These are phyloP conservation scores for Colletotrichum sp. DNA, from an alignment of 2,329 filamentous ascomycete genomes.

Conservation along the genomic window DNA sequence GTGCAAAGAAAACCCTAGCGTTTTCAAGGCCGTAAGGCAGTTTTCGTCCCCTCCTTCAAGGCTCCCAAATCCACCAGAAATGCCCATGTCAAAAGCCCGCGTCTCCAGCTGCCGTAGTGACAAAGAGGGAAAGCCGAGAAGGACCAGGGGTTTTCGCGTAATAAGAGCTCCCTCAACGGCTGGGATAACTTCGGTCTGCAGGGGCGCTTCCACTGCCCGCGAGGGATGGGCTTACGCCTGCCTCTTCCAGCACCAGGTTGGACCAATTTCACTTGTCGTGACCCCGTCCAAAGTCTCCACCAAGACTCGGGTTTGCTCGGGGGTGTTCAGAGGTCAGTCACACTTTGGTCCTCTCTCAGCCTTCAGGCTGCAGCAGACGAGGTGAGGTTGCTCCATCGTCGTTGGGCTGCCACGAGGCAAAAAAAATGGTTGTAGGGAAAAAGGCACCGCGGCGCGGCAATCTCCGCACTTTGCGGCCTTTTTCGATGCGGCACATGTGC, in stretches of 20 bases:
- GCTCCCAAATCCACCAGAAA: neutral
- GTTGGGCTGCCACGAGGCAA: constrained; percentile 16
- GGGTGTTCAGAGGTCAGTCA: neutral
- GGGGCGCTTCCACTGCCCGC: neutral
- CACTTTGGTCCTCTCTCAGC: neutral
- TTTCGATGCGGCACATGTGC: neutral
- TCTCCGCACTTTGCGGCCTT: neutral
- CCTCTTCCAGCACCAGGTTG: neutral
- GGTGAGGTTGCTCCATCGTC: neutral
- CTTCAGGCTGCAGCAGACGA: neutral
- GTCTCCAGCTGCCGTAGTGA: neutral
- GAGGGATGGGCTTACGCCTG: neutral
- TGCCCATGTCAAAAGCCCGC: neutral
- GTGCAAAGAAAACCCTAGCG: neutral
- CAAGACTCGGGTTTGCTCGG: constrained; percentile 4
- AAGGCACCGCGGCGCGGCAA: neutral
- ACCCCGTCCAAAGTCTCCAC: neutral
- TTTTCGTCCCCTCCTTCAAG: neutral
- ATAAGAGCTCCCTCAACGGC: neutral
- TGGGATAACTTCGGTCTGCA: constrained; percentile 8
- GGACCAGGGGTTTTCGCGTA: neutral
- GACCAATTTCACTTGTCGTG: neutral
- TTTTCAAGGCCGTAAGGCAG: neutral
- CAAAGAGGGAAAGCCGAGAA: neutral
- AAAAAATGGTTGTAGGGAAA: neutral